These are phyloP conservation scores for Penicillium cinerascens DNA, from an alignment of 495 filamentous ascomycete genomes.

Conservation along the genomic window DNA sequence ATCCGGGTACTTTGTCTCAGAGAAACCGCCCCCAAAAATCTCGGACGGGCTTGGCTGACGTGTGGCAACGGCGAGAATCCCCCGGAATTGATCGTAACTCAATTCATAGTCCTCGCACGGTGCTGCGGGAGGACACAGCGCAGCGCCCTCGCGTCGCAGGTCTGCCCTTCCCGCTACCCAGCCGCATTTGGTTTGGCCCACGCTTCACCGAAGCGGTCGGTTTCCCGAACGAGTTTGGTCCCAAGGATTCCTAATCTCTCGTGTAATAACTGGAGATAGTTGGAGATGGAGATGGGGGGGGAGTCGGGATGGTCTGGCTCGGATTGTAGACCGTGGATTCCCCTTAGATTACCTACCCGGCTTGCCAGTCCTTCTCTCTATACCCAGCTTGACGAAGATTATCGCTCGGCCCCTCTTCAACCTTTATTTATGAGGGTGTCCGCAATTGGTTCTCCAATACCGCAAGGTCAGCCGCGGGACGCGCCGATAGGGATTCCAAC, in stretches of 20 bases:
- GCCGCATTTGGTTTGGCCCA: slow-evolving; percentile 3
- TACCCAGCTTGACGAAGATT: background rate
- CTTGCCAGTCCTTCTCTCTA: too few species aligned
- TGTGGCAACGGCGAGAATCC: slow-evolving; percentile 35
- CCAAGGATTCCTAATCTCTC: background rate
- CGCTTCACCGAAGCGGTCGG: slow-evolving; percentile 7
- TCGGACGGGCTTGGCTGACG: slow-evolving; percentile 31
- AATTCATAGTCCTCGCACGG: slow-evolving; percentile 28
- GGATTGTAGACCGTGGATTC: background rate
- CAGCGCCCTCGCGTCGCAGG: slow-evolving; percentile 7
- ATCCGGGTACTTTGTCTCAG: background rate
- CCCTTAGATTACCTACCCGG: too few species aligned
- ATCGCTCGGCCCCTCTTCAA: too few species aligned
- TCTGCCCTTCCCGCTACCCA: slow-evolving; percentile 4
- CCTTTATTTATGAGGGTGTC: background rate
- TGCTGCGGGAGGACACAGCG: slow-evolving; percentile 30
- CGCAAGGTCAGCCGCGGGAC: slow-evolving; percentile 22
- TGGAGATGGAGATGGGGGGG: background rate
- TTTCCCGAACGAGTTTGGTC: slow-evolving; percentile 20
- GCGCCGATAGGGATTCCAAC: slow-evolving; percentile 14
- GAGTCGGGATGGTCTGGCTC: background rate
- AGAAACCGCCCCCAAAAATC: background rate
- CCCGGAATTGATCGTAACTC: slow-evolving; percentile 31
- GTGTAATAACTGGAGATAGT: background rate
- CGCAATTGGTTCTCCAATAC: background rate